Evolutionary conservation across 1,284 basidiomycete species (phyloP).

Genomic region (Caloboletus firmus): DNA sequence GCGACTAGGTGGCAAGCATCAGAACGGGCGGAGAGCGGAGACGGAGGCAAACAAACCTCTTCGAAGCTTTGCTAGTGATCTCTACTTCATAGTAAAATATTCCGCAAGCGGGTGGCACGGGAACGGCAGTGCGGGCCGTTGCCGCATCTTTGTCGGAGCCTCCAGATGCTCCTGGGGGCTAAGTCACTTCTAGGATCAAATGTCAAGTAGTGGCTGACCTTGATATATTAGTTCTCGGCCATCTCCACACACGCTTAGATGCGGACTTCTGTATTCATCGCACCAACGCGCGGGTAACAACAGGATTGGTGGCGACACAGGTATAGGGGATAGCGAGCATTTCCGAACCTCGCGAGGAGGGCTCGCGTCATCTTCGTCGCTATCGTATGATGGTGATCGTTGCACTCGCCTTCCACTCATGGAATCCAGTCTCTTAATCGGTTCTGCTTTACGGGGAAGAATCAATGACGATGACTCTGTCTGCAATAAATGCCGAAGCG

Average conservation of each 20-base stretch:
- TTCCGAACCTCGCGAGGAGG: constrained; percentile 42
- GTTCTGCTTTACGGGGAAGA: constrained; percentile 41
- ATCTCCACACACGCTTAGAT: constrained; percentile 63
- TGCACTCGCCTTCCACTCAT: constrained; percentile 22
- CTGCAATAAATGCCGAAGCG: constrained; percentile 64
- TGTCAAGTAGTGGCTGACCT: constrained; percentile 38
- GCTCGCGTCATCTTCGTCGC: constrained; percentile 63
- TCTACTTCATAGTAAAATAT: constrained; percentile 91
- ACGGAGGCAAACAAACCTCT: constrained; percentile 54
- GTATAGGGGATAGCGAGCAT: constrained; percentile 27
- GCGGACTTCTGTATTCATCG: constrained; percentile 58
- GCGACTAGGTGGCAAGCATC: constrained; percentile 47
- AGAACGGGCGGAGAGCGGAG: constrained; percentile 8
- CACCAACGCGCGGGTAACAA: constrained; percentile 79
- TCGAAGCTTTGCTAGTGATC: constrained; percentile 67
- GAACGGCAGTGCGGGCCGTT: constrained; percentile 69
- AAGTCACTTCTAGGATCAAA: constrained; percentile 5
- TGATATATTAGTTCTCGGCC: constrained; percentile 71
- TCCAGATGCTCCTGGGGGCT: constrained; percentile 47
- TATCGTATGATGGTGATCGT: constrained; percentile 45
- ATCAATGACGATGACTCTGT: constrained; percentile 52
- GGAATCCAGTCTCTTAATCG: constrained; percentile 23
- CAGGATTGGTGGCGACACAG: constrained; percentile 44
- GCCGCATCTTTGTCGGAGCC: constrained; percentile 78
- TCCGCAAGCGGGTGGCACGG: constrained; percentile 80